Evolutionary conservation across 179 eudicot species (phyloP), one percentile per base, ranked within the genome.

Genomic region (Heliamphora pulchella): DNA sequence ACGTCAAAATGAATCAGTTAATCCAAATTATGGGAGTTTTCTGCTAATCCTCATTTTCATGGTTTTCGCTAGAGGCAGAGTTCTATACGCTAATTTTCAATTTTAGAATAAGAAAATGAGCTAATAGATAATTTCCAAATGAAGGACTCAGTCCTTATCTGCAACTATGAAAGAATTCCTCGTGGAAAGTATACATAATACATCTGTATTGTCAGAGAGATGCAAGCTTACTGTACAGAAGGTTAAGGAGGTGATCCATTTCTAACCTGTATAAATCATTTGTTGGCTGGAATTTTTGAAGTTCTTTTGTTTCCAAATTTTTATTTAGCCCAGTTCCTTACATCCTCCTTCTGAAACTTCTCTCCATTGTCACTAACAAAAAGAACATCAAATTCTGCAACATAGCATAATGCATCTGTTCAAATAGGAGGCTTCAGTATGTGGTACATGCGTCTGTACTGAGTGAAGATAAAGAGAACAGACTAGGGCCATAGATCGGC

Each of bases 401-500:
- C 50, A 55, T 48, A 3, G 13, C 22, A 50, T 18, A 54, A 20
- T 71, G 75, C 41, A 71, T 6, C 75, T 18, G 2, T 71, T 71
- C 17, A 71, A 50, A 18, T 43, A 15, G 53, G 75, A 71, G 57
- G 75, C 41, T 71, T 54, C 4, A 14, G 20, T 54, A 41, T 54
- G 77, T 53, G 41, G 62, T 15, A 17, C 10, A 14, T 3, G 39
- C 18, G 10, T 18, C 18, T 74, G 47, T 31, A 44, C 31, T 4
- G 47, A 53, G 46, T 74, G 77, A n/a, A 53, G 63, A 53, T 22
- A 53, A 74, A 74, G 77, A 55, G 18, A 50, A 22, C 43, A 39
- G 7, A n/a, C 2, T 14, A 47, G 59, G 14, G 31, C 31, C 31
- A 31, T 31, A 31, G 31, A 31, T 31, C 31, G 31, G 31, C 31